phyloP scores from a whole-genome alignment of 2,329 filamentous ascomycete genomes.

The Cladorrhinum sp. region DNA sequence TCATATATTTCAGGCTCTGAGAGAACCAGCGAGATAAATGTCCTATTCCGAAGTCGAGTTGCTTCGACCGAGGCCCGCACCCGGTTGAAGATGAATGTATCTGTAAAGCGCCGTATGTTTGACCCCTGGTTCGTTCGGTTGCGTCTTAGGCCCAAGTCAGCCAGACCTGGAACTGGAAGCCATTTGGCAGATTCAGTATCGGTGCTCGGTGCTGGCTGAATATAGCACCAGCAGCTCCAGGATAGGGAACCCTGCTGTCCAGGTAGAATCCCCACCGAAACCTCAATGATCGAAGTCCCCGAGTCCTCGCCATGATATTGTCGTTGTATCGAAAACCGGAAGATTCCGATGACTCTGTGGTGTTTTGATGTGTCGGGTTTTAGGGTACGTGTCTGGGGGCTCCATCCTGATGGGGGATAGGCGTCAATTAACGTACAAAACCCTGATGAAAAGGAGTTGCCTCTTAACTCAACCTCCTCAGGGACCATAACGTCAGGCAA shows the following conservation, averaged over 20 bases:
- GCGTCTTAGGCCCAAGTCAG: background rate
- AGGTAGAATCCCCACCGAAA: background rate
- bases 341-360: background rate
- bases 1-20: background rate
- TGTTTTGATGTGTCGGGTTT: background rate
- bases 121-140: background rate
- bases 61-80: background rate
- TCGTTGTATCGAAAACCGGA: background rate
- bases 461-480: background rate
- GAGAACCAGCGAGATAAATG: background rate
- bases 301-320: background rate
- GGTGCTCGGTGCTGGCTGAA: background rate
- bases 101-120: background rate
- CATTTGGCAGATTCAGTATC: background rate
- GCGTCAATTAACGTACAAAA: background rate
- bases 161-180: background rate
- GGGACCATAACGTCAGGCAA: background rate
- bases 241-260: background rate
- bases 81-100: background rate
- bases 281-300: background rate
- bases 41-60: background rate
- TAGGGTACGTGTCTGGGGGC: background rate
- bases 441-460: background rate
- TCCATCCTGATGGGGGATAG: background rate
- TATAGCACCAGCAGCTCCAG: slow-evolving; percentile 1